These are phyloP conservation scores for Elongisporangium anandrum DNA, from an alignment of 352 stramenopile species.

Conservation along the genomic window DNA sequence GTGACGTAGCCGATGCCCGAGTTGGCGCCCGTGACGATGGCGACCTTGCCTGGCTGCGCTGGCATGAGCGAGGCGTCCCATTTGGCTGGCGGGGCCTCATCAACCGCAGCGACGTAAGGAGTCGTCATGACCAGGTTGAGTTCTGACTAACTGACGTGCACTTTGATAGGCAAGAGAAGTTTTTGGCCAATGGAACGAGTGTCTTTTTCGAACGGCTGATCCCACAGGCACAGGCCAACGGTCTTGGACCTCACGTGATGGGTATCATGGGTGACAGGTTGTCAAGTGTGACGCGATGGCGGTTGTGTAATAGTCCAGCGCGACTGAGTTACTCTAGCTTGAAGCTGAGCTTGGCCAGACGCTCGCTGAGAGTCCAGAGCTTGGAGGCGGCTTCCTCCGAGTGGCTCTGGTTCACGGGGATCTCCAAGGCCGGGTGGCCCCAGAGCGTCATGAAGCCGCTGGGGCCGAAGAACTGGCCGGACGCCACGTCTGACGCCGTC, in stretches of 20 bases:
- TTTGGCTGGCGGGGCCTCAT: not conserved
- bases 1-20: constrained; percentile 80
- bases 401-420: constrained; percentile 24
- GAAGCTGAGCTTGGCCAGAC: constrained; percentile 26
- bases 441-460: constrained; percentile 32
- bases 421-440: constrained; percentile 40
- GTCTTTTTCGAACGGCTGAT: not conserved
- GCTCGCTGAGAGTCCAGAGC: constrained; percentile 43
- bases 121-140: not conserved
- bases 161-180: not conserved
- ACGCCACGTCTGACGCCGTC: constrained; percentile 29
- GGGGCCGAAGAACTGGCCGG: constrained; percentile 52
- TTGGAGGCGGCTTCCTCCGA: constrained; percentile 22
- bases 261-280: no score
- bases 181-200: not conserved
- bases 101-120: not conserved
- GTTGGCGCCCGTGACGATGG: constrained; percentile 82
- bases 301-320: no score
- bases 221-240: not conserved
- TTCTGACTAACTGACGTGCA: no score
- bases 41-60: constrained; percentile 46
- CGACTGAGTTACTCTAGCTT: no score
- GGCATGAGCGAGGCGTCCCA: constrained; percentile 24
- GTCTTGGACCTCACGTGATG: not conserved
- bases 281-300: no score